Evolutionary conservation across 192 early-diverging fungal species (phyloP), one percentile per base, ranked within the genome.

Genomic region (Oehlia diaphana): DNA sequence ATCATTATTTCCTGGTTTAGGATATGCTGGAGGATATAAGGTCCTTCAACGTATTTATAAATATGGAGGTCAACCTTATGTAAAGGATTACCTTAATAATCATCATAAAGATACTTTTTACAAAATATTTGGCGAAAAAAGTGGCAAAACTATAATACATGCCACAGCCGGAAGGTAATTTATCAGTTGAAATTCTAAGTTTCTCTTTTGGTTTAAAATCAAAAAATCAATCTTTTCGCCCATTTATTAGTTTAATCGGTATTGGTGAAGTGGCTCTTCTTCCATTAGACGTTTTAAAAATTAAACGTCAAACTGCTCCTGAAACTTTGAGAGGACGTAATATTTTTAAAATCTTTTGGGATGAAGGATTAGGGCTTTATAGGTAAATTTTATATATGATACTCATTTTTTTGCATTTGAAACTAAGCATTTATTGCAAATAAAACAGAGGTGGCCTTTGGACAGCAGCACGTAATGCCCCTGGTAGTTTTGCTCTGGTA

Each of bases 21-120:
- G 98, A 37, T 97, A 94, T 86, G 98, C 98, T 28, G 96, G 96
- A 49, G 97, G 97, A 9, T 99, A 99, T 93, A 99, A 99, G 88
- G 92, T 99, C 50, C 84, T 94, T 76, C 98, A 99, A 88, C 91
- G 98, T 78, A 90, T 98, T 67, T 99, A 99, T 92, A 99, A 99
- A 87, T 99, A 97, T 79, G 97, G 96, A 80, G 98, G 98, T 6
- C 98, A 99, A 87, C 96, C 97, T 19, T 95, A 94, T 79, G 95
- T 96, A 44, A 95, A 94, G 82, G 98, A 99, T 86, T 96, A 91
- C 83, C 82, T 99, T 70, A 95, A 96, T 85, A 91, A 81, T 62
- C 82, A 98, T 87, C 89, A 97, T 88, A 92, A 92, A 76, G 80
- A 84, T 28, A 67, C 86, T 58, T 99, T 99, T 84, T 87, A 90